Evolutionary conservation across 2,329 filamentous ascomycete species (phyloP), one percentile per base, ranked within the genome.

Genomic region (Monosporascus sp.): DNA sequence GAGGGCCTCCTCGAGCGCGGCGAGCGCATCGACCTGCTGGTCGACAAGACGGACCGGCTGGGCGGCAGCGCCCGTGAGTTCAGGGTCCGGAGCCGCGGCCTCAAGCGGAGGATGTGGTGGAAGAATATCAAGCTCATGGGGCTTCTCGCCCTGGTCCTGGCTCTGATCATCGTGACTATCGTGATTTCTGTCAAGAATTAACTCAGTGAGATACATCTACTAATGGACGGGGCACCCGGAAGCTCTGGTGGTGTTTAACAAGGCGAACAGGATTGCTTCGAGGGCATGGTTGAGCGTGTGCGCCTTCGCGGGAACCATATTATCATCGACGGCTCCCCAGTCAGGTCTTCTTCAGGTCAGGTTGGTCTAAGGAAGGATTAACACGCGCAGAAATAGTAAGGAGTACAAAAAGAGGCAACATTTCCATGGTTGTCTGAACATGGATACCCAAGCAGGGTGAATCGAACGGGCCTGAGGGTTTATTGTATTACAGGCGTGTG

Each of bases 81-180:
- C 68, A 79, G 94, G 50, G 86, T 97, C 19, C 80, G 93, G 61
- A 95, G 89, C 69, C 78, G 91, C 26, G 91, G 91, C 1, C 72
- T 99, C 63, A 89, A 94, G 75, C 82, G 95, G 67, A 82, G 87
- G 72, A 97, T 99, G 94, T 99, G 94, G 94, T 97, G 93, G 93
- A 97, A 97, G 85, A 97, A 99, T 70, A 82, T 96, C 46, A 95
- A 95, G 76, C 74, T 99, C 62, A 96, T 97, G 91, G 86, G 83
- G 7, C 71, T 99, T 62, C 67, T 92, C 57, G 78, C 72, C 4
- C 66, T 97, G 45, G 90, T 92, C 2, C 72, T 94, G 26, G 67
- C 77, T 45, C 67, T 85, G 57, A 81, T 85, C 60, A 62, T 84
- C 46, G 62, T 81, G 59, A 74, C 77, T n/a, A 78, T 83, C 54